Evolutionary conservation across 106 monocot genomes (phyloP).

Genomic region (Vanilla planifolia): DNA sequence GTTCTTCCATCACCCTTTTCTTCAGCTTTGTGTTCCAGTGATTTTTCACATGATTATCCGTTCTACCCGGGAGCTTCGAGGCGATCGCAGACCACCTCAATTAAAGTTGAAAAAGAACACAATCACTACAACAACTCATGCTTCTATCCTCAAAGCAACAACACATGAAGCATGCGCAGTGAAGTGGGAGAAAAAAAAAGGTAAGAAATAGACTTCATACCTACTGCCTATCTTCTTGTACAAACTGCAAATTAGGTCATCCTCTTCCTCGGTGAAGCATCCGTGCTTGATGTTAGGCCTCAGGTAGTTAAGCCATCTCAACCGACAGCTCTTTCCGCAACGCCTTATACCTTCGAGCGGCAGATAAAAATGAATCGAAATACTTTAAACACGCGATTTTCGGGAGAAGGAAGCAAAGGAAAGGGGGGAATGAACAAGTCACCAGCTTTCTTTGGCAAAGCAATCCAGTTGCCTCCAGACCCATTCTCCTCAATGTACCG

Average conservation of each 20-base stretch:
- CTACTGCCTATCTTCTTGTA: constrained; percentile 11
- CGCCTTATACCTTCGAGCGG: constrained; percentile 5
- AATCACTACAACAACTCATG: no score
- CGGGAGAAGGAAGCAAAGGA: no score
- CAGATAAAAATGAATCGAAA: no score
- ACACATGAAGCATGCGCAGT: no score
- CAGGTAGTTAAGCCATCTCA: constrained; percentile 16
- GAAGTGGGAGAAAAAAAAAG: no score
- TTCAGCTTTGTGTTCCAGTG: constrained; percentile 22
- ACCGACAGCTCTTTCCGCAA: constrained; percentile 17
- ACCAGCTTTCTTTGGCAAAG: constrained; percentile 30
- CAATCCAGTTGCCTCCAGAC: constrained; percentile 27
- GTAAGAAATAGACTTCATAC: no score
- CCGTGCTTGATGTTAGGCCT: constrained; percentile 14
- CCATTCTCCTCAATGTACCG: constrained; percentile 17
- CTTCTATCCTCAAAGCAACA: no score
- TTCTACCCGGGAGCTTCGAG: constrained; percentile 17
- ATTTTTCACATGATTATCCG: constrained; percentile 21
- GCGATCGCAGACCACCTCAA: constrained; percentile 24
- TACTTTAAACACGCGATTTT: no score
- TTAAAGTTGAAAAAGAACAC: no score
- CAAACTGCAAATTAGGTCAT: constrained; percentile 11
- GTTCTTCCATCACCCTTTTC: constrained; percentile 9
- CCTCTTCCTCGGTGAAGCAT: constrained; percentile 17
- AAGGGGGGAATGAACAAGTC: background rate